These are phyloP conservation scores for Penicillium sclerotigenum DNA, from an alignment of 2,329 filamentous ascomycete species.

Conservation along the genomic window DNA sequence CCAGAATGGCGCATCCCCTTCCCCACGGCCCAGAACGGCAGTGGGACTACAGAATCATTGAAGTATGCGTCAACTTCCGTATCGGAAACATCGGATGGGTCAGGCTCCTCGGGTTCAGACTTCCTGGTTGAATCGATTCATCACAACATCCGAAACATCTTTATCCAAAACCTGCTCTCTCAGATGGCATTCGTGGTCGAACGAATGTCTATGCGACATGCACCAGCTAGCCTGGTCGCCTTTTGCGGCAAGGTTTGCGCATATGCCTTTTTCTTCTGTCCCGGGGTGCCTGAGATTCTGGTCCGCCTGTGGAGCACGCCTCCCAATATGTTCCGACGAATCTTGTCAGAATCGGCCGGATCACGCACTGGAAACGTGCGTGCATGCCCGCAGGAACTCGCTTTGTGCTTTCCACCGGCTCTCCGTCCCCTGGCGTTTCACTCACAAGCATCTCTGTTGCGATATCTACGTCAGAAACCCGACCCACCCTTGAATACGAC, in stretches of 20 bases:
- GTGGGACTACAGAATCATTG: constrained; percentile 29
- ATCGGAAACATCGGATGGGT: constrained; percentile 58
- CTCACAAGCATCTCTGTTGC: constrained; percentile 59
- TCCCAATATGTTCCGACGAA: constrained; percentile 65
- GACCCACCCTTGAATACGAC: constrained; percentile 65
- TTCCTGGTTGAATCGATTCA: constrained; percentile 74
- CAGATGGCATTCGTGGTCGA: constrained; percentile 87
- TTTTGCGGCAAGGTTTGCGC: constrained; percentile 89
- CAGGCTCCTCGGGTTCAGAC: constrained; percentile 55
- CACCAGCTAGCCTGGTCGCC: constrained; percentile 68
- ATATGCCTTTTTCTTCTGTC: constrained; percentile 90
- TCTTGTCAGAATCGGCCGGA: constrained; percentile 66
- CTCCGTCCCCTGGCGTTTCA: constrained; percentile 61
- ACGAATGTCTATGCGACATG: constrained; percentile 77
- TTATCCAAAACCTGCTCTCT: constrained; percentile 73
- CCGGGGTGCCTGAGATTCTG: constrained; percentile 78
- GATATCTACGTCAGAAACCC: constrained; percentile 61
- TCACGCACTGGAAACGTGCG: constrained; percentile 53
- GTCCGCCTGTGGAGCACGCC: constrained; percentile 76
- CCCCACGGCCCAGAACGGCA: constrained; percentile 54
- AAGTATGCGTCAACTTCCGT: constrained; percentile 45
- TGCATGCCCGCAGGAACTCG: constrained; percentile 59
- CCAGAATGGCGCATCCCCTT: constrained; percentile 79
- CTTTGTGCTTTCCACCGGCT: constrained; percentile 66
- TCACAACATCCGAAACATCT: constrained; percentile 86